phyloP scores from a whole-genome alignment of 345 rosid species.

The Viola odorata region DNA sequence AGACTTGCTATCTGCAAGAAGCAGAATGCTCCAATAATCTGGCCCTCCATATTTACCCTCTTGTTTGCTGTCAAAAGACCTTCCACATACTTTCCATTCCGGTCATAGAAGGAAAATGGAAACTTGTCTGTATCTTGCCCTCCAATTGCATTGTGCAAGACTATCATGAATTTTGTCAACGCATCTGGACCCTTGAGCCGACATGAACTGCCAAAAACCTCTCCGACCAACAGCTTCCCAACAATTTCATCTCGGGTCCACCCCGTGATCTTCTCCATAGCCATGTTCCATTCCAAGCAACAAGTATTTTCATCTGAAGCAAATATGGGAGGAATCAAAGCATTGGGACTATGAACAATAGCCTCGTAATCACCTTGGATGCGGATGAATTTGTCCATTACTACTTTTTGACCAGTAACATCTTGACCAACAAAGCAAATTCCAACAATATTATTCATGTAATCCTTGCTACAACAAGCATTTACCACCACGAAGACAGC shows the following conservation, averaged over 20 bases:
- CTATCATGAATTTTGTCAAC: conserved; percentile 84
- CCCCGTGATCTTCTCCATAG: conserved; percentile 96
- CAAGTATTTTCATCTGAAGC: conserved; percentile 85
- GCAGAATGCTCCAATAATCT: conserved; percentile 86
- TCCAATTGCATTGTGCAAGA: conserved; percentile 76
- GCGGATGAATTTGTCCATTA: conserved; percentile 87
- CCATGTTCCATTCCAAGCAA: conserved; percentile 94
- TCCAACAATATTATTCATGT: conserved; percentile 76
- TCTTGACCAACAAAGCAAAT: conserved; percentile 96
- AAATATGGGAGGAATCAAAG: conserved; percentile 94
- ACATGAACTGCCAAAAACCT: conserved; percentile 85
- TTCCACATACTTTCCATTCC: conserved; percentile 63
- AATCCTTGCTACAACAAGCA: conserved; percentile 95
- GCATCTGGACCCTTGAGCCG: conserved; percentile 89
- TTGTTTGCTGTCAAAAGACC: conserved; percentile 84
- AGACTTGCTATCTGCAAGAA: conserved; percentile 93
- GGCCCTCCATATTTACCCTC: conserved; percentile 62
- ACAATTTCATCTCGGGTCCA: conserved; percentile 59
- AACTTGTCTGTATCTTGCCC: conserved; percentile 82
- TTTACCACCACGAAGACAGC: conserved; percentile 84
- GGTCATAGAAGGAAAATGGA: conserved; percentile 76
- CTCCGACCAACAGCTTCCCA: conserved; percentile 90
- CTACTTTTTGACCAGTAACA: conserved; percentile 81
- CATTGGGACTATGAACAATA: conserved; percentile 86
- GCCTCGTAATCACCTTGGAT: conserved; percentile 95